Base-by-base conservation (phyloP, 2,329 filamentous ascomycete species). In the Aspergillus luchuensis region DNA sequence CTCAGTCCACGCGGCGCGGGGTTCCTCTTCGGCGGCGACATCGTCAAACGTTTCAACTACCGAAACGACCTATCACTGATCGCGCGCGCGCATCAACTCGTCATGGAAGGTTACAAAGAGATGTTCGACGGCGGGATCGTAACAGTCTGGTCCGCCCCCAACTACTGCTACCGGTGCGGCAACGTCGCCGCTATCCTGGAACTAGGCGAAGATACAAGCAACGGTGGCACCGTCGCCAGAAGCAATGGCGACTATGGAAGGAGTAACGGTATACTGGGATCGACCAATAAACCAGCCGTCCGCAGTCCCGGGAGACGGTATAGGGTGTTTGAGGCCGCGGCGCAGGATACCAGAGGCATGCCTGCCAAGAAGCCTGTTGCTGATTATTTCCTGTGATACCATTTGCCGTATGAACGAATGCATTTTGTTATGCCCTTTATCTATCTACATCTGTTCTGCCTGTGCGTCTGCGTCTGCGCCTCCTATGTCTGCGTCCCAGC, bases 81-180 rank as follows among this genome's bases (percentile, higher is more conserved):
- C 66, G 95, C 94, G 17, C 87, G 95, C 58, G 95, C 95, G 1
- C 95, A 99, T 74, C 95, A 99, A 76, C 87, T 99, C 21, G 95
- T 99, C 66, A 99, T 98, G 95, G 95, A 99, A 76, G 95, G 95
- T 0, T 99, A 97, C 78, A 98, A 98, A 79, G 95, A 98, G 76
- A 98, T 98, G 93, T 99, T 98, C 72, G 92, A 97, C 73, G 90
- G 88, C 13, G 91, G 89, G 51, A 97, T 99, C 65, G 95, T 98
- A 45, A 99, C 95, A 0, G 95, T 99, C n/a, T 99, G 95, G 94
- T 96, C 91, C 0, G 93, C 93, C 8, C 93, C 93, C 0, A 97
- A 97, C 76, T 97, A 97, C 81, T 97, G 93, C 80, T 97, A 97
- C 79, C 87, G 92, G 65, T 97, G 93, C 72, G 93, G 93, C 57